Percentiles rank a stretch among this genome's conserved stretches.
These are phyloP conservation scores for Plasmodium vinckei DNA, from an alignment of 169 alveolate species.

Conservation along the genomic window DNA sequence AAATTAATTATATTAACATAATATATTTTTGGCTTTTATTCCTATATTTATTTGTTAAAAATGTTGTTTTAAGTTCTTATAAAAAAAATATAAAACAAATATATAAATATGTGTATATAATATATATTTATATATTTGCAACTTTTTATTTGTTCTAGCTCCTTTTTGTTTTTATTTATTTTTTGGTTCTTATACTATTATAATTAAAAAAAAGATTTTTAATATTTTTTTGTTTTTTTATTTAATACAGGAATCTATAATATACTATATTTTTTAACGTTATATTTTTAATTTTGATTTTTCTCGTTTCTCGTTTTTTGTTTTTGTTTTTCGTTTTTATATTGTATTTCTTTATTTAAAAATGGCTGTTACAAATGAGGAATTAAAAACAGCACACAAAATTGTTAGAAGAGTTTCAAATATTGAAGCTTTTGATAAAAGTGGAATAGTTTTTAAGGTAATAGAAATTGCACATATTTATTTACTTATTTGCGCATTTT, in stretches of 20 bases:
- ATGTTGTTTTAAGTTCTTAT: conserved; percentile 31
- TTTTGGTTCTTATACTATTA: conserved; percentile 8
- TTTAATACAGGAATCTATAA: conserved; percentile 32
- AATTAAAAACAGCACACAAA: conserved; percentile 67
- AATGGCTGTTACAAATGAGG: conserved; percentile 76
- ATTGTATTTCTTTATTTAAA: conserved; percentile 14
- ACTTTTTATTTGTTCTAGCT: background rate
- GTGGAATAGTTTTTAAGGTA: conserved; percentile 70
- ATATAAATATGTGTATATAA: too few species aligned
- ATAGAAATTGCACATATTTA: background rate
- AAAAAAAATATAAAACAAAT: background rate
- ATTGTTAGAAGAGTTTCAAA: conserved; percentile 71
- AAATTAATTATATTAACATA: conserved; percentile 3
- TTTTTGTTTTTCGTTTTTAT: conserved; percentile 3
- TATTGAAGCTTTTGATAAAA: conserved; percentile 71
- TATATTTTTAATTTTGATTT: conserved; percentile 14
- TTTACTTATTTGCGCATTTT: background rate
- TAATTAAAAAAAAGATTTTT: conserved; percentile 7
- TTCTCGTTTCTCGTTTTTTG: background rate
- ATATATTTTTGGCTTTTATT: conserved; percentile 20
- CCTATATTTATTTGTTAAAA: conserved; percentile 31
- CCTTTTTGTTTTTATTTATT: conserved; percentile 22
- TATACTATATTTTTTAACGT: conserved; percentile 1
- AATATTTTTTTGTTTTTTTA: background rate
- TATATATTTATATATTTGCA: too few species aligned